These are phyloP conservation scores for Aspergillus nidulans DNA, from an alignment of 495 filamentous ascomycete genomes.

Conservation along the genomic window DNA sequence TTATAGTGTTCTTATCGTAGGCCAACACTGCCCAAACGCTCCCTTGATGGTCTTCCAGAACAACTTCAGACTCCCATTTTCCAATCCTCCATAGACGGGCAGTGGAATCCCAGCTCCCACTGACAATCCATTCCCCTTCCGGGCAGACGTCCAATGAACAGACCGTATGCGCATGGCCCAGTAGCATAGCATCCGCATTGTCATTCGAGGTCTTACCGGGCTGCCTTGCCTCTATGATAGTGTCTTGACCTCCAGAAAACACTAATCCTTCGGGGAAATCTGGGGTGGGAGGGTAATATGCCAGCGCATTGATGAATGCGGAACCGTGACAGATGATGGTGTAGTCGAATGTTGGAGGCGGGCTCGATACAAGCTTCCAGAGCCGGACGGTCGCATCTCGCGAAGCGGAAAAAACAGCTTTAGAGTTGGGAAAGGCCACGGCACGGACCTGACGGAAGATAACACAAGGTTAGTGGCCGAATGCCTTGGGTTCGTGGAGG, in stretches of 20 bases:
- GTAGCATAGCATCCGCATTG: conserved; percentile 76
- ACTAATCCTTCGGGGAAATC: conserved; percentile 75
- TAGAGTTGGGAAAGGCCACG: conserved; percentile 72
- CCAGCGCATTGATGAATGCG: conserved; percentile 78
- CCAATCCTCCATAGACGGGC: conserved; percentile 72
- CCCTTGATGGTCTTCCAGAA: conserved; percentile 71
- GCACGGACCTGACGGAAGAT: conserved; percentile 66
- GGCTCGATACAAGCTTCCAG: conserved; percentile 67
- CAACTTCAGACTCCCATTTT: conserved; percentile 68
- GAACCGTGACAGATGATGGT: conserved; percentile 70
- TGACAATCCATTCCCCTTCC: conserved; percentile 69
- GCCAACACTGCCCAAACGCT: conserved; percentile 89
- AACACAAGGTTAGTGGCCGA: background rate
- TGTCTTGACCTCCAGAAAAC: conserved; percentile 81
- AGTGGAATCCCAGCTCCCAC: conserved; percentile 92
- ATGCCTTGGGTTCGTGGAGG: conserved; percentile 1
- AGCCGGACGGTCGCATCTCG: conserved; percentile 85
- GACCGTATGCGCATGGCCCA: conserved; percentile 83
- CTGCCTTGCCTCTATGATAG: conserved; percentile 85
- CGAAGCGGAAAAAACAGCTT: conserved; percentile 75
- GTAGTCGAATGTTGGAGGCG: conserved; percentile 68
- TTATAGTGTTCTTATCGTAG: conserved; percentile 71
- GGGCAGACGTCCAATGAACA: conserved; percentile 77
- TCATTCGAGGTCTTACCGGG: conserved; percentile 59
- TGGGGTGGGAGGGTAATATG: conserved; percentile 68